These are phyloP conservation scores for Plasmodium vinckei DNA, from an alignment of 169 alveolate genomes.

Conservation along the genomic window DNA sequence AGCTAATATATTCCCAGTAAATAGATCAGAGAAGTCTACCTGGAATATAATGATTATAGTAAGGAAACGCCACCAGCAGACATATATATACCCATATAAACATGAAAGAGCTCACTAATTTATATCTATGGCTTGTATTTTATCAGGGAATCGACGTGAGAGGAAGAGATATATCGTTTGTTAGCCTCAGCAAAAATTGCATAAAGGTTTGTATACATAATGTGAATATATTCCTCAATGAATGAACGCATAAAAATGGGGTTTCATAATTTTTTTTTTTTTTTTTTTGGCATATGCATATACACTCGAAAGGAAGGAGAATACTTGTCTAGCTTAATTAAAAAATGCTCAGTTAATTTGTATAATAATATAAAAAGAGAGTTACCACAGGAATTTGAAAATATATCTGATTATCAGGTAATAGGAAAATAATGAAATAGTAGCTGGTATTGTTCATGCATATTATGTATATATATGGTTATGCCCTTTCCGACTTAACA, in stretches of 20 bases:
- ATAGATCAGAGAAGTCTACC: slow-evolving; percentile 68
- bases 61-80: background rate
- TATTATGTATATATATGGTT: no score
- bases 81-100: slow-evolving; percentile 2
- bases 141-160: slow-evolving; percentile 69
- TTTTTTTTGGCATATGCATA: background rate
- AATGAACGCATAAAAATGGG: no score
- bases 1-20: slow-evolving; percentile 31
- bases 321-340: slow-evolving; percentile 44
- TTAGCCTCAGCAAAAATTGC: slow-evolving; percentile 56
- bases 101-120: background rate
- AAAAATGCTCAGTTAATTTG: slow-evolving; percentile 38
- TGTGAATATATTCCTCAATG: no score
- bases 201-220: slow-evolving; percentile 18
- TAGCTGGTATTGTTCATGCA: no score
- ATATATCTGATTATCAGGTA: slow-evolving; percentile 72
- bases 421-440: background rate
- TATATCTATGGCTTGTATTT: background rate
- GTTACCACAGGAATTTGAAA: slow-evolving; percentile 67
- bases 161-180: slow-evolving; percentile 73
- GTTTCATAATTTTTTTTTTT: background rate
- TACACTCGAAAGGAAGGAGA: slow-evolving; percentile 50
- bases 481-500: no score
- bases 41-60: slow-evolving; percentile 68
- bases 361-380: slow-evolving; percentile 47